Evolutionary conservation across 192 early-diverging fungal genomes (phyloP).

Genomic region (Coemansia asiatica): DNA sequence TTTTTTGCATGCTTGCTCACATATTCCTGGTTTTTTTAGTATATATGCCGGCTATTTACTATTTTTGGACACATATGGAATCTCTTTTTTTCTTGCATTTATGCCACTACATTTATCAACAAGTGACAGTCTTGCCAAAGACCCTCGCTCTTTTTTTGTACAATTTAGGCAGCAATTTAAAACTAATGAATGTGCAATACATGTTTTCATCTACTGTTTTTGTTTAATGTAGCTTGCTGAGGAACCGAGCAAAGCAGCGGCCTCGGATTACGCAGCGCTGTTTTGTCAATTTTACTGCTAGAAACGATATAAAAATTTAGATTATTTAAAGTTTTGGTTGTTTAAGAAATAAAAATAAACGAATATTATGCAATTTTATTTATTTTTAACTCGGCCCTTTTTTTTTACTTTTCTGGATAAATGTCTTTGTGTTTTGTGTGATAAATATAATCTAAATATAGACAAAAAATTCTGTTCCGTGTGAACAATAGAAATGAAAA

Average conservation of each 20-base stretch:
- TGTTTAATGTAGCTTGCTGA: conserved; percentile 39
- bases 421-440: too few relatives aligned
- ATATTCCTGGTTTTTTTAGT: neutral
- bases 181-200: conserved; percentile 1
- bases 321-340: neutral
- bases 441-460: neutral
- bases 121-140: neutral
- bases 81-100: neutral
- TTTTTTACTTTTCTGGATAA: too few relatives aligned
- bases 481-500: too few relatives aligned
- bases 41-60: neutral
- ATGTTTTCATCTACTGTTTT: neutral
- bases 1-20: neutral
- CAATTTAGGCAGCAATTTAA: neutral
- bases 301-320: neutral
- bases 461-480: conserved; percentile 1
- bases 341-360: neutral
- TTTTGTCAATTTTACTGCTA: conserved; percentile 43
- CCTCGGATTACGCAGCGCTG: conserved; percentile 41
- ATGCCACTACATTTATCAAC: neutral
- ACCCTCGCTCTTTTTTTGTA: neutral
- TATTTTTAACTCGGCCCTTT: neutral
- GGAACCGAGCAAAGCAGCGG: conserved; percentile 32
- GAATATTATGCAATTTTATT: neutral
- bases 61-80: conserved; percentile 1